Percentiles rank a stretch among this genome's conserved stretches.
phyloP scores from a whole-genome alignment of 768 basidiomycete genomes.

The Boletales sp. region DNA sequence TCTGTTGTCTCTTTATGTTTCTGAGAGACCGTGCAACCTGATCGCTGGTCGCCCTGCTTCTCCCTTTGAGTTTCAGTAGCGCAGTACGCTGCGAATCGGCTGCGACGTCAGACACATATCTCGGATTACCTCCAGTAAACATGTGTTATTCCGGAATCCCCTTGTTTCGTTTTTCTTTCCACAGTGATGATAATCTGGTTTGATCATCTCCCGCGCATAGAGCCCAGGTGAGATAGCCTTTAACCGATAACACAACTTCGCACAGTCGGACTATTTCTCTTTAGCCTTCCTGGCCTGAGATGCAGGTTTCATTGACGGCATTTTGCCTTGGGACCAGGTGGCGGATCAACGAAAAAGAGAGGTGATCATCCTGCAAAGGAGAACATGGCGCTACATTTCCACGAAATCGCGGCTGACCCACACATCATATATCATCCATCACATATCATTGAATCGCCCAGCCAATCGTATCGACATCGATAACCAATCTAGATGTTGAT shows the following conservation, averaged over 20 bases:
- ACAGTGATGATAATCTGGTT: slow-evolving; percentile 7
- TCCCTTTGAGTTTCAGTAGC: too few relatives aligned
- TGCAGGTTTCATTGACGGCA: neutral
- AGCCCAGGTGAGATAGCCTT: slow-evolving; percentile 18
- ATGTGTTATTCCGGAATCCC: slow-evolving; percentile 1
- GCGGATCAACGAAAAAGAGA: too few relatives aligned
- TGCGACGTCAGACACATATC: neutral
- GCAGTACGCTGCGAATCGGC: too few relatives aligned
- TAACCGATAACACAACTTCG: slow-evolving; percentile 19
- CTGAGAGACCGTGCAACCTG: neutral
- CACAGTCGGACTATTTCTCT: neutral
- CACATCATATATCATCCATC: slow-evolving; percentile 8
- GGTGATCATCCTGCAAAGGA: neutral
- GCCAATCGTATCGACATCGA: slow-evolving; percentile 26
- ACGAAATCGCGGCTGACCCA: slow-evolving; percentile 8
- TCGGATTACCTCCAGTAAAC: neutral
- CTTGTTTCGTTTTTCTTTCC: neutral
- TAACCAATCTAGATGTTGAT: slow-evolving; percentile 23
- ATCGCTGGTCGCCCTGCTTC: slow-evolving; percentile 1
- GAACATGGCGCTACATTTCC: slow-evolving; percentile 6
- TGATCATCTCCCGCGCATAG: slow-evolving; percentile 12
- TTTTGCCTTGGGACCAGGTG: too few relatives aligned
- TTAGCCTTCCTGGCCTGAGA: too few relatives aligned
- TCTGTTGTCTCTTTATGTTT: neutral
- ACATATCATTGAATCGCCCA: slow-evolving; percentile 11